A percentile compares a stretch with the other conserved stretches of the same genome.
phyloP scores from a whole-genome alignment of 164 flowering plant genomes.

The Chloranthus sessilifolius region DNA sequence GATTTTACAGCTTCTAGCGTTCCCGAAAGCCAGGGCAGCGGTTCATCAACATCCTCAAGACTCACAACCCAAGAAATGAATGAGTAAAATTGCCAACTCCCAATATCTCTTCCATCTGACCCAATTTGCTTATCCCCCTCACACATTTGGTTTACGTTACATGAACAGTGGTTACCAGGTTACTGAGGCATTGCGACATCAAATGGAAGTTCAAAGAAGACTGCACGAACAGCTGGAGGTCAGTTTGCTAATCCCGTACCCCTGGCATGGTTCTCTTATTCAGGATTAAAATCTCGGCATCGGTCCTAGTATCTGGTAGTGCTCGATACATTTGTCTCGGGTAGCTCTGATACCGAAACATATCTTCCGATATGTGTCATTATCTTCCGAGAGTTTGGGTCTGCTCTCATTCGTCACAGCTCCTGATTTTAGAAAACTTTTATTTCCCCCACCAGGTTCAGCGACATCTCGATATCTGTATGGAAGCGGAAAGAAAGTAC shows the following conservation, averaged over 20 bases:
- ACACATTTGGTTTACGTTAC: not conserved
- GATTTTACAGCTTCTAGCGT: conserved; percentile 59
- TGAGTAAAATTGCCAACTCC: conserved; percentile 44
- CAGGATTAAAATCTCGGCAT: no score
- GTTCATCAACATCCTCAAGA: conserved; percentile 56
- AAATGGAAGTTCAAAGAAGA: conserved; percentile 95
- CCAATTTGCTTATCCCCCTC: not conserved
- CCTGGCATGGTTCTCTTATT: not conserved
- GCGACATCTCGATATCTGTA: conserved; percentile 74
- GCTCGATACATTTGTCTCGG: no score
- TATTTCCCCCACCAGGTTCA: conserved; percentile 54
- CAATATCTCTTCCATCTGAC: not conserved
- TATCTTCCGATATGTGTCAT: no score
- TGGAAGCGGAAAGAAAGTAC: conserved; percentile 90
- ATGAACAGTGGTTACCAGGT: conserved; percentile 70
- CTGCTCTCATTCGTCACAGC: not conserved
- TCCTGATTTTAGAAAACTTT: not conserved
- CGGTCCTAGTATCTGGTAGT: no score
- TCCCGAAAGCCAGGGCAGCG: conserved; percentile 67
- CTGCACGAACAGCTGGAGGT: conserved; percentile 96
- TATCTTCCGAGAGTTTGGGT: no score
- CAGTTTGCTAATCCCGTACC: conserved; percentile 8
- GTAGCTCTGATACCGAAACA: no score
- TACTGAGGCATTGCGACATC: conserved; percentile 89
- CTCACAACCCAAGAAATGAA: conserved; percentile 63